These are phyloP conservation scores for Tuber aestivum DNA, from an alignment of 495 filamentous ascomycete genomes.

Conservation along the genomic window DNA sequence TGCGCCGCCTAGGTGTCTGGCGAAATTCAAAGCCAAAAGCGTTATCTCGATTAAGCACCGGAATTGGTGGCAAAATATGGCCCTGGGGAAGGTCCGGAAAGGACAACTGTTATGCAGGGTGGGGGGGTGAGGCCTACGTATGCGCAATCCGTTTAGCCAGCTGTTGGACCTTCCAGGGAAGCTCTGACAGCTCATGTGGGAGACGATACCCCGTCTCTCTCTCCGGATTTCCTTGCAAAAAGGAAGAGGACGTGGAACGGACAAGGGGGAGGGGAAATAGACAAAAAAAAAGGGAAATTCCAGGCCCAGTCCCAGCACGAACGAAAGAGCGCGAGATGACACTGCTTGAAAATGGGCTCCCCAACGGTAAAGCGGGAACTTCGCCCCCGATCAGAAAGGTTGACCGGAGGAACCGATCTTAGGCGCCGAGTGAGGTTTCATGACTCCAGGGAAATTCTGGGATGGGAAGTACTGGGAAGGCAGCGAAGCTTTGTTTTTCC, in stretches of 20 bases:
- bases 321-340: not conserved
- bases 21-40: not conserved
- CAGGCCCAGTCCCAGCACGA: not conserved
- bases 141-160: not conserved
- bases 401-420: not conserved
- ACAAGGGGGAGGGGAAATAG: not conserved
- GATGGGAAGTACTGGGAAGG: not conserved
- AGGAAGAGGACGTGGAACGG: not conserved
- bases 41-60: not conserved
- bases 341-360: not conserved
- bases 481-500: not conserved
- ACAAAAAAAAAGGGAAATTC: not conserved
- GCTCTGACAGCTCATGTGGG: not conserved
- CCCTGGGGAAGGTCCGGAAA: not conserved
- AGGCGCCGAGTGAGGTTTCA: conserved; percentile 26
- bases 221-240: not conserved
- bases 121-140: not conserved
- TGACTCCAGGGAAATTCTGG: conserved; percentile 13
- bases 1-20: not conserved
- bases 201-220: not conserved
- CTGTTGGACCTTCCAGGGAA: not conserved
- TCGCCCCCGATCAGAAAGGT: not conserved
- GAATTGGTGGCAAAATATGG: not conserved
- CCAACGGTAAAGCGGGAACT: not conserved
- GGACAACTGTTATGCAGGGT: not conserved